Percentiles rank a stretch among this genome's conserved stretches.
Conservation (phyloP, 2,329 filamentous ascomycete species). For the Exophiala sideris region DNA sequence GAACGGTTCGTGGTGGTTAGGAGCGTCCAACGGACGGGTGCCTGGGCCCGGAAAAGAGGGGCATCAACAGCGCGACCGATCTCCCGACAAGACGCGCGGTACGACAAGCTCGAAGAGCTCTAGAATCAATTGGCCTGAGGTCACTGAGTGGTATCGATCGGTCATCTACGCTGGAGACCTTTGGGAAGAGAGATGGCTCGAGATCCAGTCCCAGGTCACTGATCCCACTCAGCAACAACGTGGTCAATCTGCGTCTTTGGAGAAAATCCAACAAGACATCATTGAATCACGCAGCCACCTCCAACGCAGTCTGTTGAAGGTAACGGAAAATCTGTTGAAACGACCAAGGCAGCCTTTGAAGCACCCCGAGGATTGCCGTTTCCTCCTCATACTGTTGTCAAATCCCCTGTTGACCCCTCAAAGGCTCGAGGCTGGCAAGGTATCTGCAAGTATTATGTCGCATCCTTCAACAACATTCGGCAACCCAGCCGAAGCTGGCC, state of each 20-base stretch:
- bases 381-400: conserved; percentile 71
- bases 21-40: conserved; percentile 43
- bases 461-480: conserved; percentile 6
- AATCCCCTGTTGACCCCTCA: conserved; percentile 65
- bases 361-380: conserved; percentile 68
- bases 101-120: conserved; percentile 60
- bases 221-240: conserved; percentile 24
- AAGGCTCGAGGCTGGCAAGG: conserved; percentile 23
- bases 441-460: conserved; percentile 5
- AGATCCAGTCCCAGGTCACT: conserved; percentile 41
- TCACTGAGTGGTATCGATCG: conserved; percentile 70
- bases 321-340: conserved; percentile 74
- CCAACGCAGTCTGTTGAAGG: conserved; percentile 69
- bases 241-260: conserved; percentile 42
- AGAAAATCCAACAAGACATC: conserved; percentile 45
- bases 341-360: conserved; percentile 68
- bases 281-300: conserved; percentile 65
- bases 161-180: conserved; percentile 64
- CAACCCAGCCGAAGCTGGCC: conserved; percentile 13
- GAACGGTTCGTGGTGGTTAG: conserved; percentile 80
- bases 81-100: conserved; percentile 30
- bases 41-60: conserved; percentile 28
- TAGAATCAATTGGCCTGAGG: conserved; percentile 69
- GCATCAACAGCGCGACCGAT: conserved; percentile 36
- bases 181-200: conserved; percentile 62